phyloP scores from a whole-genome alignment of 495 filamentous ascomycete species.

The Immersiella caudata region DNA sequence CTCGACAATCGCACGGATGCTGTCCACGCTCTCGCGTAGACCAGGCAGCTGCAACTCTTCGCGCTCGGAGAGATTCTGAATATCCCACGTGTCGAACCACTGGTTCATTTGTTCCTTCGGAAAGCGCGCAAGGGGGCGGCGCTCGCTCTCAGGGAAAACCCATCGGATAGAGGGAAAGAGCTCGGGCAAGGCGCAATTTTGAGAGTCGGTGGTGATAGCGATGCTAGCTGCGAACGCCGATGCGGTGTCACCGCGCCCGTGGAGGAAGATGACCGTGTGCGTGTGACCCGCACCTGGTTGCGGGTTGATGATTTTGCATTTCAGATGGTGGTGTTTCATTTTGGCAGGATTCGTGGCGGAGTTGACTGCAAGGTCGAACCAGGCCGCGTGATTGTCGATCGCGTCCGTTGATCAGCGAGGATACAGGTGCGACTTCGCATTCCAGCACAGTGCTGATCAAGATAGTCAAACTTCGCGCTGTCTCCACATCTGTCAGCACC shows the following conservation, averaged over 20 bases:
- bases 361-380: background rate
- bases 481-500: no score
- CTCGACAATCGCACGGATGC: conserved; percentile 28
- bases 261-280: conserved; percentile 61
- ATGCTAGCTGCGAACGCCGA: conserved; percentile 54
- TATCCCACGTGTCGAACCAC: conserved; percentile 46
- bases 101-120: conserved; percentile 39
- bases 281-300: conserved; percentile 33
- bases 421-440: no score
- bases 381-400: no score
- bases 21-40: conserved; percentile 31
- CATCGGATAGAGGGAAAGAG: conserved; percentile 39
- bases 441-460: no score
- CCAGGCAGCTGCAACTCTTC: conserved; percentile 36
- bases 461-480: no score
- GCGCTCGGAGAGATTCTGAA: conserved; percentile 30
- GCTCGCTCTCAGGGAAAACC: conserved; percentile 52
- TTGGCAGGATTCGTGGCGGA: background rate
- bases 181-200: conserved; percentile 33
- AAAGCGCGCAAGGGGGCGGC: conserved; percentile 41
- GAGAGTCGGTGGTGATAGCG: conserved; percentile 35
- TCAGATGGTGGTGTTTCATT: background rate
- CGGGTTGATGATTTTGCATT: background rate
- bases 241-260: conserved; percentile 59
- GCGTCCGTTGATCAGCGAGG: no score